Evolutionary conservation across 768 basidiomycete species (phyloP), one percentile per base, ranked within the genome.

Genomic region (Macrolepiota albuminosa): DNA sequence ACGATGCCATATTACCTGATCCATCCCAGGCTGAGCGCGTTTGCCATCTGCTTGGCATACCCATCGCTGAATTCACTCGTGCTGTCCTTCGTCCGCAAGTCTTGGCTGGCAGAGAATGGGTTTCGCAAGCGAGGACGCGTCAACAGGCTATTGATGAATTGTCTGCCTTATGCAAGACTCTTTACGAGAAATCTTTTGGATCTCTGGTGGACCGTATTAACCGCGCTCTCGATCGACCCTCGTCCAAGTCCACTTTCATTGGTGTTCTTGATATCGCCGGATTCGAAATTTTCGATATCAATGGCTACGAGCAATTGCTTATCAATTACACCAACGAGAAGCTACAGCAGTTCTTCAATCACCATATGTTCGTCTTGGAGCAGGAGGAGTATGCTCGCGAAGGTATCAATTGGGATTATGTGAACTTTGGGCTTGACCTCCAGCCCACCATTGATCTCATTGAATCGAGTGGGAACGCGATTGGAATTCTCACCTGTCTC

Each of bases 271-370:
- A 99, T 83, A 99, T 99, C 55, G 97, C 97, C 7, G 97, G 97
- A 9, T 99, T 99, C 75, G 97, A 99, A 73, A 99, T 99, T 62
- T 92, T 93, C 75, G 90, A 91, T 57, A 80, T 88, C 67, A 98
- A 98, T 71, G 89, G 89, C 9, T 99, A 98, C 72, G 97, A 99
- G 68, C 97, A 99, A 72, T 83, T 99, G 31, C 83, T 96, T 67
- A 99, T 99, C 84, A 99, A 99, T 70, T 96, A 92, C 68, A 98
- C 96, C 47, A 99, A 99, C 78, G 97, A 99, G 82, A 96, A 91
- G 69, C 82, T 98, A 9, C 96, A 98, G 71, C 96, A 98, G 72
- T 93, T 93, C 73, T 95, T 95, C 83, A 99, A 98, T 68, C 94
- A 98, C 73, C 97, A 98, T 72, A 98, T 98, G 97, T 98, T 99